phyloP scores from a whole-genome alignment of 2,329 filamentous ascomycete genomes.

The Colletotrichum camelliae region DNA sequence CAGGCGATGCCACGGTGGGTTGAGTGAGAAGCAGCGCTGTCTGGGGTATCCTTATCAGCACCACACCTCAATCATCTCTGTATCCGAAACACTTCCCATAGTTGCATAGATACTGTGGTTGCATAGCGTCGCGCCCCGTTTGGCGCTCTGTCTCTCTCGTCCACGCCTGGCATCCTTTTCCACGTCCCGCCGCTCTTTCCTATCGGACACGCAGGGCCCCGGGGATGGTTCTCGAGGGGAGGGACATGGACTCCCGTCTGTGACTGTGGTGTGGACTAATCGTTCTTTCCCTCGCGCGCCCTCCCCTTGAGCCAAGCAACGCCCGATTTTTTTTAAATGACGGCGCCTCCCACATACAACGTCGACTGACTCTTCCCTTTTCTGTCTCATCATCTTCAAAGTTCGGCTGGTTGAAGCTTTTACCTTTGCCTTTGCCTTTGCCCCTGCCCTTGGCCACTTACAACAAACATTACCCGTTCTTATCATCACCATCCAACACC shows the following conservation, averaged over 20 bases:
- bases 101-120: slow-evolving; percentile 1
- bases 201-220: slow-evolving; percentile 4
- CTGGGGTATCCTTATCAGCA: slow-evolving; percentile 16
- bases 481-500: neutral
- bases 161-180: slow-evolving; percentile 2
- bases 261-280: neutral
- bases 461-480: slow-evolving; percentile 1
- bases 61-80: neutral
- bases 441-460: slow-evolving; percentile 6
- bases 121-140: neutral
- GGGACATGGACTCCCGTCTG: neutral
- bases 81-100: neutral
- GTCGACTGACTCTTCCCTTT: neutral
- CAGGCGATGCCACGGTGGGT: slow-evolving; percentile 2
- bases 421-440: neutral
- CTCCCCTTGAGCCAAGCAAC: slow-evolving; percentile 1
- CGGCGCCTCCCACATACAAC: slow-evolving; percentile 1
- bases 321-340: slow-evolving; percentile 18
- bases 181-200: slow-evolving; percentile 17
- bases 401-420: neutral
- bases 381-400: neutral
- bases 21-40: neutral
- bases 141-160: neutral
- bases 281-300: neutral
- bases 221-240: neutral